Percentiles rank a stretch among this genome's conserved stretches.
phyloP scores from a whole-genome alignment of 1,284 basidiomycete species.

The Meira nashicola region DNA sequence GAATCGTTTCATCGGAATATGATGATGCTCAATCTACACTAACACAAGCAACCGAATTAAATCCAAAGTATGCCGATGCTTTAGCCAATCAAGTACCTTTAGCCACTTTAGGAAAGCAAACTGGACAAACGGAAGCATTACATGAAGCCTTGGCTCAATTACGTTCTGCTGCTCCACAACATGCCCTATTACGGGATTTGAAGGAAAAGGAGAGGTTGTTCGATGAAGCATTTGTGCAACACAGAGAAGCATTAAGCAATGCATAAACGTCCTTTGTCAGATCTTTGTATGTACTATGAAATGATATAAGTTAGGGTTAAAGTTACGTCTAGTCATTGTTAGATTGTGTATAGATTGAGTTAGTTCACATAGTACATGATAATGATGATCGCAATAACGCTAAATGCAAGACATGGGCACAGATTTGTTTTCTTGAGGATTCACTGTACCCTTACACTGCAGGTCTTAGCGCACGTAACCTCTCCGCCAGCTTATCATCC shows the following conservation, averaged over 20 bases:
- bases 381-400: no score
- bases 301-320: neutral
- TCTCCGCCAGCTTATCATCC: constrained; percentile 73
- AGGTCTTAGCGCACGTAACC: constrained; percentile 45
- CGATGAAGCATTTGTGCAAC: neutral
- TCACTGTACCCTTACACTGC: constrained; percentile 26
- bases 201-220: constrained; percentile 5
- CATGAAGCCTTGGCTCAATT: constrained; percentile 3
- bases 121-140: neutral
- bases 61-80: constrained; percentile 21
- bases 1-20: constrained; percentile 31
- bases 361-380: neutral
- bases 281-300: neutral
- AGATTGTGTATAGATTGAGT: neutral
- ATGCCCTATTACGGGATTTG: constrained; percentile 1
- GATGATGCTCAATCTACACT: constrained; percentile 24
- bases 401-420: neutral
- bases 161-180: neutral
- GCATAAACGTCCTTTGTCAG: neutral
- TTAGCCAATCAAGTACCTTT: constrained; percentile 30
- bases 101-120: constrained; percentile 1
- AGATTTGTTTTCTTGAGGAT: neutral
- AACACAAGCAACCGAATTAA: constrained; percentile 27
- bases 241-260: constrained; percentile 8
- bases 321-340: neutral